A percentile compares a stretch with the other conserved stretches of the same genome.
These are phyloP conservation scores for Scutellaria barbata DNA, from an alignment of 257 asterid genomes.

Conservation along the genomic window DNA sequence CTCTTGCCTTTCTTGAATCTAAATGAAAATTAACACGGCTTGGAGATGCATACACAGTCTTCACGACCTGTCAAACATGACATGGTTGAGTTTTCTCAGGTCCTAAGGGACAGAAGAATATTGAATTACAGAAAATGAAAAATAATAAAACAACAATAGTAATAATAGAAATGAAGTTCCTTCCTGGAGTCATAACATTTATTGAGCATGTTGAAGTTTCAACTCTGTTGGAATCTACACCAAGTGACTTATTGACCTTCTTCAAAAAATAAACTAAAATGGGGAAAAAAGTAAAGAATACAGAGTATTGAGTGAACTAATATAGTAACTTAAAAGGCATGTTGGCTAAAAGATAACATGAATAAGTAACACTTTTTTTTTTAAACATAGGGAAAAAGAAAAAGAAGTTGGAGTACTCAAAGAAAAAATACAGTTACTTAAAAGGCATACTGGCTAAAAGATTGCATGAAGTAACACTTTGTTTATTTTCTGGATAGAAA, in stretches of 20 bases:
- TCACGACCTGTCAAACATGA: slow-evolving; percentile 72
- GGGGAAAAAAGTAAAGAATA: neutral
- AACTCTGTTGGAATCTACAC: neutral
- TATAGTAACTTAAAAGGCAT: slow-evolving; percentile 6
- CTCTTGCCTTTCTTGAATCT: slow-evolving; percentile 91
- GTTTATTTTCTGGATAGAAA: neutral
- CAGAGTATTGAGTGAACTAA: slow-evolving; percentile 21
- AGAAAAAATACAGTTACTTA: slow-evolving; percentile 9
- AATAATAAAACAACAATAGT: neutral
- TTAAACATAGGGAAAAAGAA: neutral
- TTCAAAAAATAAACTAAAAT: neutral
- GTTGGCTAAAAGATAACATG: slow-evolving; percentile 15
- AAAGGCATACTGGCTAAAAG: slow-evolving; percentile 2
- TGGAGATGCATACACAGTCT: slow-evolving; percentile 99
- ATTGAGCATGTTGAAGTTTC: slow-evolving; percentile 9
- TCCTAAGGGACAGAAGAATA: slow-evolving; percentile 26
- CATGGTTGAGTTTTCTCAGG: slow-evolving; percentile 22
- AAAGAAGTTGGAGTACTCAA: neutral
- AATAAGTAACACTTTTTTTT: neutral
- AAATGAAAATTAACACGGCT: slow-evolving; percentile 94
- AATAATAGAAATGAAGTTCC: neutral
- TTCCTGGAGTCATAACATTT: neutral
- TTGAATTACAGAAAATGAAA: slow-evolving; percentile 9
- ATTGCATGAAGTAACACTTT: neutral
- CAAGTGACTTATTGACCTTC: neutral